Evolutionary conservation across 192 early-diverging fungal species (phyloP).

Genomic region (Backusella luteola): DNA sequence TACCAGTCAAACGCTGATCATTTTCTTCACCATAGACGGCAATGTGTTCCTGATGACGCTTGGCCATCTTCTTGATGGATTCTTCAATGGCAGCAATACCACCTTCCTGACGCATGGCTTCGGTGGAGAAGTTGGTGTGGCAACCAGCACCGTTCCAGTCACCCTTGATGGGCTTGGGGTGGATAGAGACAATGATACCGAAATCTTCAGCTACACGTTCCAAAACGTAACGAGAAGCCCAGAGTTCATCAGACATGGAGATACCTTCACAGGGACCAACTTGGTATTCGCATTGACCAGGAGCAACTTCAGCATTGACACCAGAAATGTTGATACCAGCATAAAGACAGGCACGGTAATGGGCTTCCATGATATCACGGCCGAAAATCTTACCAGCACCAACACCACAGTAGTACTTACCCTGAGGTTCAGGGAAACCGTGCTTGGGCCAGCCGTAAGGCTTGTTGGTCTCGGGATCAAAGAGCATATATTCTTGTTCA

Average conservation of each 20-base stretch:
- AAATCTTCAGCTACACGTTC: conserved; percentile 59
- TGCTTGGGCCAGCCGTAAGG: conserved; percentile 56
- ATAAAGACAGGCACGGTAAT: conserved; percentile 55
- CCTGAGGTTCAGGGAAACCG: conserved; percentile 54
- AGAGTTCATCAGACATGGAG: conserved; percentile 52
- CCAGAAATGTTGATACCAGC: conserved; percentile 52
- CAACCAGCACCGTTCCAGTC: conserved; percentile 62
- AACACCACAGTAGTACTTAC: conserved; percentile 58
- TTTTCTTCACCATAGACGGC: conserved; percentile 59
- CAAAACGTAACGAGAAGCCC: conserved; percentile 51
- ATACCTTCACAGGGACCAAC: conserved; percentile 58
- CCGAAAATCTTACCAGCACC: conserved; percentile 51
- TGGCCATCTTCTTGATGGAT: conserved; percentile 49
- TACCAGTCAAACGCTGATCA: conserved; percentile 52
- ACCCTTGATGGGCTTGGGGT: conserved; percentile 58
- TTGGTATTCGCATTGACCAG: conserved; percentile 59
- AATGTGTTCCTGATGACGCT: conserved; percentile 48
- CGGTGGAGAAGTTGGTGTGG: conserved; percentile 56
- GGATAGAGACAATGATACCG: conserved; percentile 50
- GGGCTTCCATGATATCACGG: conserved; percentile 59
- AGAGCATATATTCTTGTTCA: conserved; percentile 56
- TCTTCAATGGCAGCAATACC: conserved; percentile 51
- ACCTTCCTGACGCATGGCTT: conserved; percentile 47
- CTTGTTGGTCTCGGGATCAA: conserved; percentile 43
- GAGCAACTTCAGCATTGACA: conserved; percentile 45